Evolutionary conservation across 2,329 filamentous ascomycete species (phyloP).

Genomic region (Colletotrichum orchidophilum): DNA sequence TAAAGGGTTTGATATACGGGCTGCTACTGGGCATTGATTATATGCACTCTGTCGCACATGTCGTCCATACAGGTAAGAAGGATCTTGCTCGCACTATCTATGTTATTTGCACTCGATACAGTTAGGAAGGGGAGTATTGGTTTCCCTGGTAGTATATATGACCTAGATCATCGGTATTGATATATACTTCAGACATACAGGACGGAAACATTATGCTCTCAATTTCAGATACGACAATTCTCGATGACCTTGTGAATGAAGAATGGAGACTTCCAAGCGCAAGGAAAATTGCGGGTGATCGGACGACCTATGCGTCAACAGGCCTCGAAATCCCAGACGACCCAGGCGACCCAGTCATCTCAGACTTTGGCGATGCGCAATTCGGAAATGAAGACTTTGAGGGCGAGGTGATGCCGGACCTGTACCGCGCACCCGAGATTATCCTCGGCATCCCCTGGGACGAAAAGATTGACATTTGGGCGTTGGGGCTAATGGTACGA

Average conservation of each 20-base stretch:
- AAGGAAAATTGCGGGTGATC: conserved; percentile 40
- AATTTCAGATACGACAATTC: conserved; percentile 25
- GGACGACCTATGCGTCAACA: conserved; percentile 41
- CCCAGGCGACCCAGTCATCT: conserved; percentile 38
- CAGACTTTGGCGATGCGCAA: conserved; percentile 43
- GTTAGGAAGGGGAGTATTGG: no score
- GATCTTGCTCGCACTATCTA: background rate
- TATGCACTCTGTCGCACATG: conserved; percentile 18
- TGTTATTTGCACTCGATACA: no score
- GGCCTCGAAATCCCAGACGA: conserved; percentile 37
- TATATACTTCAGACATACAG: conserved; percentile 34
- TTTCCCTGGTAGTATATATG: no score
- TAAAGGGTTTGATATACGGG: conserved; percentile 20
- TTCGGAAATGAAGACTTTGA: conserved; percentile 36
- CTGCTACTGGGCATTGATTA: conserved; percentile 22
- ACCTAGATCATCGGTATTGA: no score
- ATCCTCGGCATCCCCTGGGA: conserved; percentile 46
- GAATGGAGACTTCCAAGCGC: conserved; percentile 36
- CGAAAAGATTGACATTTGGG: conserved; percentile 47
- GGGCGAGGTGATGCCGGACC: conserved; percentile 44
- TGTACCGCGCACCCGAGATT: conserved; percentile 47
- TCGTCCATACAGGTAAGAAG: conserved; percentile 29
- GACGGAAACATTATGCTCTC: conserved; percentile 40
- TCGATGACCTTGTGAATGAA: conserved; percentile 29
- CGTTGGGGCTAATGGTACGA: conserved; percentile 14